phyloP scores from a whole-genome alignment of 768 basidiomycete species.

The Macrolepiota albuminosa region DNA sequence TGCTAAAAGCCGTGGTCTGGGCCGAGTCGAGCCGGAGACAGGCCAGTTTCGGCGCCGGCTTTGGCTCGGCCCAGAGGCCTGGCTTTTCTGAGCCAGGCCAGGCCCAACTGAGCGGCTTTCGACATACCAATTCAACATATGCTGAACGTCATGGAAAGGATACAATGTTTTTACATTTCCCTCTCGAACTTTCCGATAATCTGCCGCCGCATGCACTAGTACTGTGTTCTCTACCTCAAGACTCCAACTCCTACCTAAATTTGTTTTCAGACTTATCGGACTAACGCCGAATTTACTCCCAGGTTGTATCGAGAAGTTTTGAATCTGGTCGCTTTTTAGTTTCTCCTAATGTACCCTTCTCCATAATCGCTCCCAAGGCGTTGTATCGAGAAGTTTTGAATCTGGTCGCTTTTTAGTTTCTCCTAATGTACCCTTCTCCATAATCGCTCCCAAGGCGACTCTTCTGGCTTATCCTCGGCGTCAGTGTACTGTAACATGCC shows the following conservation, averaged over 20 bases:
- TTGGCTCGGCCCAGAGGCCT: too few species aligned
- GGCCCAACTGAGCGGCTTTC: too few species aligned
- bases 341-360: neutral
- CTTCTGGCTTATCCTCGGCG: neutral
- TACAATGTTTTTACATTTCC: neutral
- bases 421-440: neutral
- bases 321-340: neutral
- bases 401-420: neutral
- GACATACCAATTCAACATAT: too few species aligned
- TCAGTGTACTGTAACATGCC: neutral
- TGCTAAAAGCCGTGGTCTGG: too few species aligned
- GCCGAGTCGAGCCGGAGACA: too few species aligned
- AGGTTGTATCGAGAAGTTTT: neutral
- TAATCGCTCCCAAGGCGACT: neutral
- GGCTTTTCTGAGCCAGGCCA: too few species aligned
- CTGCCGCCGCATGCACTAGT: neutral
- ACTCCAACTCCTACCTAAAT: neutral
- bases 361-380: neutral
- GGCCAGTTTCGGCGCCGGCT: too few species aligned
- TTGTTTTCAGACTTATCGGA: neutral
- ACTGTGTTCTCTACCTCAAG: neutral
- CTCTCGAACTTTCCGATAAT: neutral
- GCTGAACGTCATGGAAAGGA: too few species aligned
- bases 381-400: neutral
- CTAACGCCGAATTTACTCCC: neutral